Evolutionary conservation across 345 rosid genomes (phyloP), one percentile per base, ranked within the genome.

Genomic region (Rhodamnia rubescens): DNA sequence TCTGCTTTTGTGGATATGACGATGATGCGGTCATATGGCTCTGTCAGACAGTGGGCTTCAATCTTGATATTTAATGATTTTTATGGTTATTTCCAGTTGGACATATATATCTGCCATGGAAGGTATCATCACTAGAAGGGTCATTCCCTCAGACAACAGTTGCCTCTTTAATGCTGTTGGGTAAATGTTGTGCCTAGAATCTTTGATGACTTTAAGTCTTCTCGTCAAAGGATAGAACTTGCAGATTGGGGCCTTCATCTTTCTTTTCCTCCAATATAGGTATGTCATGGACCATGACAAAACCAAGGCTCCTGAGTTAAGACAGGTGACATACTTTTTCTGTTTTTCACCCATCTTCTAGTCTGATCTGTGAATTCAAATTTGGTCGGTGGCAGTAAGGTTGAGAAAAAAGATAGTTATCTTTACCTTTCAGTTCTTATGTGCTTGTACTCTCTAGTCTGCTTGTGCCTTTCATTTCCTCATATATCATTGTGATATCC

Each of bases 71-170:
- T 69, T 69, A 69, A 69, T 69, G 81, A 84, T 81, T 53, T 18
- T 81, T 85, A 40, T 81, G 44, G 50, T 81, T 69, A 54, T 80
- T 75, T 87, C 61, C 83, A 87, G 90, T 87, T 84, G 80, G 49
- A 47, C 84, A 57, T 87, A 75, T 14, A 27, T 49, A 55, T 51
- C 26, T 52, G 86, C n/a, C 80, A 92, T 92, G 94, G 99, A 96
- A 85, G 99, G 98, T 83, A 85, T 88, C 84, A 54, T 95, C 50
- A 89, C 91, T 88, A 94, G 99, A 89, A 93, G 99, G 88, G 95
- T 97, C 52, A 97, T 97, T 86, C 98, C 98, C 74, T 96, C 99
- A 5, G 99, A 97, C 84, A 97, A 97, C 92, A 96, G 98, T 90
- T 97, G 99, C 87, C 96, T 97, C 82, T 97, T 96, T 92, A 97